Evolutionary conservation across 2,329 filamentous ascomycete species (phyloP), one percentile per base, ranked within the genome.

Genomic region (Magnaporthiopsis incrustans): DNA sequence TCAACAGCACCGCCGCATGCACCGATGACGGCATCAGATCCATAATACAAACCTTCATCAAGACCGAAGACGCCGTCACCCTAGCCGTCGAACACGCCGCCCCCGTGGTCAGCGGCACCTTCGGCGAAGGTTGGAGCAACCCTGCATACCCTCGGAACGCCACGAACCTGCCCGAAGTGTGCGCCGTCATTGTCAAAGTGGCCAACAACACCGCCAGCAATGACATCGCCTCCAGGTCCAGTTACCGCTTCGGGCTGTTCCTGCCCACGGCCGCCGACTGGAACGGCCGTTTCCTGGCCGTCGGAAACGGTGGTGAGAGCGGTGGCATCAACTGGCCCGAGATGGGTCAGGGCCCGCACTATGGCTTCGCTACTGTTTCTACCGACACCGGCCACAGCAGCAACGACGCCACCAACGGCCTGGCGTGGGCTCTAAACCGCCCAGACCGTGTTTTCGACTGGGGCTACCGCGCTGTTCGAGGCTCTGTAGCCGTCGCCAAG

Each of bases 401-500:
- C 58, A 12, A 50, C 59, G 15, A 67, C 57, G 57, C 69, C 15
- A 44, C 69, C 14, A 64, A 66, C 62, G 63, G 62, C 61, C 64
- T 62, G 62, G 59, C 56, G 2, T 66, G 61, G 30, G 63, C 59
- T 32, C 62, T 38, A 7, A 60, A 61, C 33, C 63, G 30, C 14
- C 50, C 50, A 6, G 56, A 59, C 15, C 33, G 32, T 10, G 32
- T 33, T n/a, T 27, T 38, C 15, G 62, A 63, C 56, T 63, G 62
- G 62, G 62, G 62, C 18, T 63, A 59, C 32, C 56, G 62, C 11
- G 62, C 62, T 7, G 33, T 63, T 22, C 30, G 44, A 10, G 62
- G 62, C 12, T 63, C 62, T 2, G 62, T 63, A 18, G 57, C 25
- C n/a, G 68, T 80, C 2, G 78, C 79, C 4, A 85, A 85, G 70